These are phyloP conservation scores for Nakazawaea populi DNA, from an alignment of 805 yeast genomes.

Conservation along the genomic window DNA sequence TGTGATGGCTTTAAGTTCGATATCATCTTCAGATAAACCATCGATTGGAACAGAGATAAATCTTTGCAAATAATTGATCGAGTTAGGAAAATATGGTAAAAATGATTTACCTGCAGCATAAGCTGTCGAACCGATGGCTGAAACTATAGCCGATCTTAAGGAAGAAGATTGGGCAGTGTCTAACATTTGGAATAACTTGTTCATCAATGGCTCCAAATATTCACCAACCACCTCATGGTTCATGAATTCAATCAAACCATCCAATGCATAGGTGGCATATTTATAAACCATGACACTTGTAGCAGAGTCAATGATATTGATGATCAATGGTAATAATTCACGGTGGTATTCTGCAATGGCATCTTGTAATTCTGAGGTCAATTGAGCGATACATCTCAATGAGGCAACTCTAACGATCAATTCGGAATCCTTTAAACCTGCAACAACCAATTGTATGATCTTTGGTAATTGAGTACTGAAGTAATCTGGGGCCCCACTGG, in stretches of 20 bases:
- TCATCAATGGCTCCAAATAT: conserved; percentile 86
- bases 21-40: conserved; percentile 82
- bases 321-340: conserved; percentile 76
- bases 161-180: conserved; percentile 70
- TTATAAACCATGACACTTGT: conserved; percentile 78
- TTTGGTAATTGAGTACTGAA: conserved; percentile 69
- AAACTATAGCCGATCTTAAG: conserved; percentile 74
- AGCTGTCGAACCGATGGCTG: conserved; percentile 96
- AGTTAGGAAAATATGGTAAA: conserved; percentile 77
- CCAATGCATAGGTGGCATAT: conserved; percentile 86
- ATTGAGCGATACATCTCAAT: conserved; percentile 67
- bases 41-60: conserved; percentile 67
- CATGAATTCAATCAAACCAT: conserved; percentile 88
- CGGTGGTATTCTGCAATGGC: conserved; percentile 80
- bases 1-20: conserved; percentile 86
- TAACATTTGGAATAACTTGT: conserved; percentile 80
- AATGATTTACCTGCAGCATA: conserved; percentile 89
- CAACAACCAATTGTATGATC: conserved; percentile 64
- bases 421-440: conserved; percentile 73
- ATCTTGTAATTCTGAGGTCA: conserved; percentile 82
- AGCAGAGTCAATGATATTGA: conserved; percentile 82
- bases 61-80: conserved; percentile 77
- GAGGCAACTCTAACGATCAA: conserved; percentile 81
- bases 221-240: conserved; percentile 73
- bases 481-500: conserved; percentile 93